phyloP scores from a whole-genome alignment of 2,329 filamentous ascomycete genomes.

The Aspergillus latus region DNA sequence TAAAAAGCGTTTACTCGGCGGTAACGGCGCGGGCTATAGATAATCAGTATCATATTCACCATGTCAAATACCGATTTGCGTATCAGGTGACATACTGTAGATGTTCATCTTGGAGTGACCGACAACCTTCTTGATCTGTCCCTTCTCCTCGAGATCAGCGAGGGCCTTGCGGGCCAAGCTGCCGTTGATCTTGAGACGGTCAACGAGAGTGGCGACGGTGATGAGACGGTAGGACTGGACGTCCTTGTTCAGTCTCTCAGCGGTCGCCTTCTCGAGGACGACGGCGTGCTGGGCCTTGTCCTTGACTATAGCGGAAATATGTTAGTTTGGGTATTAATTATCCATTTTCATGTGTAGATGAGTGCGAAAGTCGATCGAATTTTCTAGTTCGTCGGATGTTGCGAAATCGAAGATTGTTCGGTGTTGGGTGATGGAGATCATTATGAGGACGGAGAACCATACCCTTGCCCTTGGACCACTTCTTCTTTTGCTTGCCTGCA shows the following conservation, averaged over 20 bases:
- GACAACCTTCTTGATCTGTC: constrained; percentile 96
- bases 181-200: constrained; percentile 99
- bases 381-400: background rate
- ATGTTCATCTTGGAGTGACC: constrained; percentile 97
- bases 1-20: constrained; percentile 44
- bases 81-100: constrained; percentile 70
- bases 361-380: background rate
- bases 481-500: constrained; percentile 57
- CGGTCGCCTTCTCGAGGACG: constrained; percentile 95
- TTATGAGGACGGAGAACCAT: constrained; percentile 30
- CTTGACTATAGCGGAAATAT: constrained; percentile 69
- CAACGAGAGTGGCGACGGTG: constrained; percentile 97
- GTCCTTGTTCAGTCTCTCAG: constrained; percentile 99
- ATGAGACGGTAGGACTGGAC: constrained; percentile 99
- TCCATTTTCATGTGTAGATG: background rate
- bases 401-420: constrained; percentile 15
- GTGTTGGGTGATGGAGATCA: constrained; percentile 7
- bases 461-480: constrained; percentile 60
- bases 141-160: constrained; percentile 93
- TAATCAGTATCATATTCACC: constrained; percentile 9
- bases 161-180: constrained; percentile 89
- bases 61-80: background rate
- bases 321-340: constrained; percentile 8
- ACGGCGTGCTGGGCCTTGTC: constrained; percentile 99
- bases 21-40: constrained; percentile 44